A percentile compares a stretch with the other conserved stretches of the same genome.
phyloP scores from a whole-genome alignment of 1,284 basidiomycete genomes.

The Xerocomus cyaneibrunnescens region DNA sequence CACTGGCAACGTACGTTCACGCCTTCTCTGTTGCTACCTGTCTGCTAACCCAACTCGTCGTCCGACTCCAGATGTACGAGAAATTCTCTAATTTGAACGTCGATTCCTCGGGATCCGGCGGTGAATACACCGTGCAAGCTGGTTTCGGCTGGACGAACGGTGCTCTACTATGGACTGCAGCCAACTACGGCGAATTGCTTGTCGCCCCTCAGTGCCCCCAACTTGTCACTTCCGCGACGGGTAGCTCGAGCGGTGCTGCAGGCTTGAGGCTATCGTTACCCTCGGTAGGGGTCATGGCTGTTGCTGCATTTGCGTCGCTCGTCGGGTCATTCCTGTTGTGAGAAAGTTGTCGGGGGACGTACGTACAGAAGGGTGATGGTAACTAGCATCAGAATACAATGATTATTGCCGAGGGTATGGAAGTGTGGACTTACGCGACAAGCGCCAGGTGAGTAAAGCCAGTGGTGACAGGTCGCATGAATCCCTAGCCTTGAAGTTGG shows the following conservation, averaged over 20 bases:
- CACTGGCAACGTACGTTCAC: constrained; percentile 64
- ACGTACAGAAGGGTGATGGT: no score
- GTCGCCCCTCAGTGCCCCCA: constrained; percentile 66
- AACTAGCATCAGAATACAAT: no score
- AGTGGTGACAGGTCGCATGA: no score
- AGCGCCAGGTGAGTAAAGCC: no score
- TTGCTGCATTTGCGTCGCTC: background rate
- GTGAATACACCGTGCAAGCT: constrained; percentile 81
- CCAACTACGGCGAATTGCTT: constrained; percentile 66
- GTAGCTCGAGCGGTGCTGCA: constrained; percentile 6
- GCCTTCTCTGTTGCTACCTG: background rate
- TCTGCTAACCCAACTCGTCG: background rate
- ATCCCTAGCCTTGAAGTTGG: no score
- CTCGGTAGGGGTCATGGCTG: background rate
- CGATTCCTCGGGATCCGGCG: constrained; percentile 82
- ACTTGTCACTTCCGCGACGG: constrained; percentile 30
- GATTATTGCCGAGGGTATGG: no score
- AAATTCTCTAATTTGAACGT: constrained; percentile 79
- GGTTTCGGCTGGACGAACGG: constrained; percentile 95
- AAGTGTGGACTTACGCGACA: no score
- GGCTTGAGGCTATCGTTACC: background rate
- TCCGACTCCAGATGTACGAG: constrained; percentile 74
- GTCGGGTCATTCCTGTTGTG: constrained; percentile 1
- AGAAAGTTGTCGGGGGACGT: no score
- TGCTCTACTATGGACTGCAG: constrained; percentile 74